phyloP scores from a whole-genome alignment of 2,329 filamentous ascomycete species.

The Fusarium foetens region DNA sequence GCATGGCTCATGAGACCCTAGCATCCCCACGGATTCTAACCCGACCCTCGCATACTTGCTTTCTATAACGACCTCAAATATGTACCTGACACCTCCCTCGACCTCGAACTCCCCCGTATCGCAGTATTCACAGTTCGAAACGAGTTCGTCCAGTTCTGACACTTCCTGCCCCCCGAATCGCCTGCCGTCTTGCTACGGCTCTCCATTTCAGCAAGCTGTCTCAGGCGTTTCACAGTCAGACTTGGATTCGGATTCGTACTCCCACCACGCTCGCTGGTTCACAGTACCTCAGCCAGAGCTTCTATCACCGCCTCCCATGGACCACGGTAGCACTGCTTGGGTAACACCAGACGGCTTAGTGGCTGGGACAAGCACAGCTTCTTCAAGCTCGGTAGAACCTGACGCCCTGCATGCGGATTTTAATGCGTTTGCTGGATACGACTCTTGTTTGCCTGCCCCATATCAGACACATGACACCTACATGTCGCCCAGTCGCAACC shows the following conservation, averaged over 20 bases:
- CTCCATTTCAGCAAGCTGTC: conserved; percentile 54
- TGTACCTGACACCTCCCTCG: conserved; percentile 62
- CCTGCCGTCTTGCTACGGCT: conserved; percentile 57
- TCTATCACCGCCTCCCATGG: conserved; percentile 50
- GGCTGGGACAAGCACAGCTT: conserved; percentile 44
- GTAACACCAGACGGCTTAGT: conserved; percentile 53
- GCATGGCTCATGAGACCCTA: conserved; percentile 42
- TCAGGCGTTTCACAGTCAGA: conserved; percentile 57
- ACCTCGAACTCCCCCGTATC: conserved; percentile 57
- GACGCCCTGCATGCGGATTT: conserved; percentile 62
- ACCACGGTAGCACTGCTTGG: conserved; percentile 55
- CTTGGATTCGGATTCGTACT: conserved; percentile 53
- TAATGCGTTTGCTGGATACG: conserved; percentile 61
- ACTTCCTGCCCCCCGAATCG: conserved; percentile 44
- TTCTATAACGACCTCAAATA: conserved; percentile 48
- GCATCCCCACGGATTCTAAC: conserved; percentile 42
- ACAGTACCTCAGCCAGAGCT: conserved; percentile 29
- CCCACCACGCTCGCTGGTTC: conserved; percentile 51
- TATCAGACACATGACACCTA: conserved; percentile 61
- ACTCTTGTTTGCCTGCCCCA: conserved; percentile 52
- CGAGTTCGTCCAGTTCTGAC: conserved; percentile 48
- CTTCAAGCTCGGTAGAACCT: conserved; percentile 55
- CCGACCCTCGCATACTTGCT: conserved; percentile 37
- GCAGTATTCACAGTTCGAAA: conserved; percentile 38
- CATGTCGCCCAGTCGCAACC: conserved; percentile 48